phyloP scores from a whole-genome alignment of 129 eudicot species.

The Artemisia tridentata region DNA sequence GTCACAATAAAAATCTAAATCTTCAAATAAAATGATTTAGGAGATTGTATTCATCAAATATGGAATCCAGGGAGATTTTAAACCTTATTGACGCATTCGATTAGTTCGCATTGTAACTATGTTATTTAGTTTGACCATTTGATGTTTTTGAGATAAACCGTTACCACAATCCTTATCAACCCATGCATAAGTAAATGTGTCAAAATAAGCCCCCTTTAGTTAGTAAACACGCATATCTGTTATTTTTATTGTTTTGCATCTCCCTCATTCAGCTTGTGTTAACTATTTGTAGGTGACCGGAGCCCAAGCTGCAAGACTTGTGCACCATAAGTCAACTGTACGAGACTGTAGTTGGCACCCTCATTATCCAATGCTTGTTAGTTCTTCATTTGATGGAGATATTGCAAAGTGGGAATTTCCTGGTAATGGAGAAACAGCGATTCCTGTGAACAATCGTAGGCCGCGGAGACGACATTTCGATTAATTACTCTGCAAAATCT shows the following conservation, averaged over 20 bases:
- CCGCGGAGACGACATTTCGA: conserved; percentile 37
- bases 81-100: neutral
- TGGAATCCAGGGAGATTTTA: too few relatives aligned
- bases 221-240: too few relatives aligned
- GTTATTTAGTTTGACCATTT: too few relatives aligned
- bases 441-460: conserved; percentile 25
- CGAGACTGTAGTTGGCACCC: conserved; percentile 99
- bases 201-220: too few relatives aligned
- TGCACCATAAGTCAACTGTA: conserved; percentile 74
- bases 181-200: too few relatives aligned
- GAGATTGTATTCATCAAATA: too few relatives aligned
- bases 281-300: conserved; percentile 59
- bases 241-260: too few relatives aligned
- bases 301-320: conserved; percentile 60
- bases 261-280: neutral
- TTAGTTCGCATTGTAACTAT: neutral
- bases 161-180: too few relatives aligned
- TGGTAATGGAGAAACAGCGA: conserved; percentile 40
- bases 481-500: neutral
- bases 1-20: too few relatives aligned
- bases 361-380: conserved; percentile 70
- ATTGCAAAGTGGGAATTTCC: conserved; percentile 82
- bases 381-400: conserved; percentile 91
- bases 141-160: too few relatives aligned
- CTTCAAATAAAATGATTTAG: too few relatives aligned